Percentiles rank a stretch among this genome's conserved stretches.
These are phyloP conservation scores for Beauveria varroae DNA, from an alignment of 2,329 filamentous ascomycete species.

Conservation along the genomic window DNA sequence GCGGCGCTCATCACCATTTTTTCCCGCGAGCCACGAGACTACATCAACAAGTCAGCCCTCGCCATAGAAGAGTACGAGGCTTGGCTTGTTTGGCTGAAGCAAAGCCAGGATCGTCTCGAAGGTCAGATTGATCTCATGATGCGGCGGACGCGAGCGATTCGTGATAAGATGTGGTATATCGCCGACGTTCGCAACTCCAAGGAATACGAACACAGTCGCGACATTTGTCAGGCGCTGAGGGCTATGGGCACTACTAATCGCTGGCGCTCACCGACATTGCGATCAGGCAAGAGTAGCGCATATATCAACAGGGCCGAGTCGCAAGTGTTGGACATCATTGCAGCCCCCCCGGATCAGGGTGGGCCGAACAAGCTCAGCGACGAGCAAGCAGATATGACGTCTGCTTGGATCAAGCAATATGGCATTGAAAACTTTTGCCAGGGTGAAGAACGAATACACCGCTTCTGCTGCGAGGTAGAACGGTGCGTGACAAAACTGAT, in stretches of 20 bases:
- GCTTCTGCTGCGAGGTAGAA: conserved; percentile 85
- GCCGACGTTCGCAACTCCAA: conserved; percentile 88
- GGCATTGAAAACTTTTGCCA: conserved; percentile 89
- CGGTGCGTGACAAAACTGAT: conserved; percentile 79
- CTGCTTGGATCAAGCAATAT: conserved; percentile 72
- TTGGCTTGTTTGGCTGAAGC: conserved; percentile 77
- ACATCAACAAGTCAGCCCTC: conserved; percentile 60
- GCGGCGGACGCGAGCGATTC: conserved; percentile 62
- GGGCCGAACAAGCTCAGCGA: conserved; percentile 95
- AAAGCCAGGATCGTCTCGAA: conserved; percentile 72
- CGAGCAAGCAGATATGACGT: conserved; percentile 81
- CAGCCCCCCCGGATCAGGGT: conserved; percentile 73
- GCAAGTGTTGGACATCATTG: conserved; percentile 80
- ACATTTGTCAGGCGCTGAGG: conserved; percentile 80
- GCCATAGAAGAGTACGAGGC: conserved; percentile 73
- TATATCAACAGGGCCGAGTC: conserved; percentile 75
- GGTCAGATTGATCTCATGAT: conserved; percentile 68
- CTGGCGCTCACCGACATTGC: conserved; percentile 40
- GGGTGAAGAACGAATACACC: conserved; percentile 89
- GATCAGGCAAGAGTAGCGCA: conserved; percentile 42
- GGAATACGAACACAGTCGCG: conserved; percentile 77
- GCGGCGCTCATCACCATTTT: conserved; percentile 67
- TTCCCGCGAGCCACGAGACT: conserved; percentile 61
- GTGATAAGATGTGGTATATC: conserved; percentile 99
- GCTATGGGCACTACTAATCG: conserved; percentile 71